Conservation (phyloP, 176 grass and related monocot genomes). For the Triticum urartu region DNA sequence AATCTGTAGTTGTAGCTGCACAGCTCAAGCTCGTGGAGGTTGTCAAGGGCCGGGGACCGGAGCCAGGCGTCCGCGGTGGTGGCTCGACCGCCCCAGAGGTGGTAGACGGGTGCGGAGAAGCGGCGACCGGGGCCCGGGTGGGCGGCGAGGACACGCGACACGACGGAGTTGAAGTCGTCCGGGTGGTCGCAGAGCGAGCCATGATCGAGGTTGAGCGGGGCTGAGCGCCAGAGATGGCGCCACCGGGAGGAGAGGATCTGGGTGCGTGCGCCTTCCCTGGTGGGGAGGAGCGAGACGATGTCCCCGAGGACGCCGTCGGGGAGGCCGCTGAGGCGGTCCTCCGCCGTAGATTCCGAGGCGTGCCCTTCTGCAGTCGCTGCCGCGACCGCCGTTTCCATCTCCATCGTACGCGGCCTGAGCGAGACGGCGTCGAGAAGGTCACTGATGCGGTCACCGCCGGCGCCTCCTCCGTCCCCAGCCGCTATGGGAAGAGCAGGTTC, state of each 20-base stretch:
- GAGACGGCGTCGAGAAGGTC: too few relatives aligned
- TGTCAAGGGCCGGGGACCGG: not conserved
- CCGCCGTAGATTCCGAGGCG: too few relatives aligned
- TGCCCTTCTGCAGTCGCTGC: too few relatives aligned
- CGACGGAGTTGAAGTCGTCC: not conserved
- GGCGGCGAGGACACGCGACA: not conserved
- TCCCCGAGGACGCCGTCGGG: not conserved
- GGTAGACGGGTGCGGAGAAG: not conserved
- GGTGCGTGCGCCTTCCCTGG: not conserved
- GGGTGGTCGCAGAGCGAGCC: not conserved
- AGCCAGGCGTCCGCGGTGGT: not conserved
- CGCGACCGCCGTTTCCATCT: too few relatives aligned
- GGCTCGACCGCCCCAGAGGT: not conserved
- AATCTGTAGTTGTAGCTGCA: not conserved
- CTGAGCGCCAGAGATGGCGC: not conserved
- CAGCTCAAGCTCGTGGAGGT: not conserved
- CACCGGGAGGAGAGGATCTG: not conserved
- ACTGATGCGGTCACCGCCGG: too few relatives aligned
- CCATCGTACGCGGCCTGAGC: too few relatives aligned
- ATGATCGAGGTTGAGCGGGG: not conserved
- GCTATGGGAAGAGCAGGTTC: too few relatives aligned
- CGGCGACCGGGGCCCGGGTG: not conserved
- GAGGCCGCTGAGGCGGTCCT: too few relatives aligned
- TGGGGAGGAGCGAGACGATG: not conserved
- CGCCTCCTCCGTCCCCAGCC: too few relatives aligned